Conservation (phyloP, 495 filamentous ascomycete species). For the Saxophila tyrrhenica region DNA sequence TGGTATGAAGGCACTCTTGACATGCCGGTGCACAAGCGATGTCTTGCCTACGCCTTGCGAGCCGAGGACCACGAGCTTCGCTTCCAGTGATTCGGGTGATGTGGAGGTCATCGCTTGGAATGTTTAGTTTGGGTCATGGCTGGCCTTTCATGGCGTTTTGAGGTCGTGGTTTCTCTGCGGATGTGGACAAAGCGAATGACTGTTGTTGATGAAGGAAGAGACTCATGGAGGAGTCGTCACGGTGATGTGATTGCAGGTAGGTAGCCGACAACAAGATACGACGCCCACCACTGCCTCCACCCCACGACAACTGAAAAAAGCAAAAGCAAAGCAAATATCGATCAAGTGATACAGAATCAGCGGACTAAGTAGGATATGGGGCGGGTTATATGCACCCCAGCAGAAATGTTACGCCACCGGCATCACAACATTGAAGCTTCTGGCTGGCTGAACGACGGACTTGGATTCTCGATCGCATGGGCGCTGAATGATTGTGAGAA, state of each 20-base stretch:
- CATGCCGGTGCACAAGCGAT: constrained; percentile 75
- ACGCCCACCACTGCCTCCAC: not conserved
- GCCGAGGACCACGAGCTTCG: constrained; percentile 81
- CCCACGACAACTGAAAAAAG: not conserved
- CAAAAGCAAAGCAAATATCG: not conserved
- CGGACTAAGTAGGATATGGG: not conserved
- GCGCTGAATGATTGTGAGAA: too few species aligned
- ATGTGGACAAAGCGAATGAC: too few species aligned
- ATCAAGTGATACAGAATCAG: not conserved
- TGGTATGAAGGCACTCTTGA: constrained; percentile 64
- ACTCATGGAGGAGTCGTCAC: too few species aligned
- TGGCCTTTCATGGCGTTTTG: too few species aligned
- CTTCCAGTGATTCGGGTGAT: constrained; percentile 13
- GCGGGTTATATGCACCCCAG: not conserved
- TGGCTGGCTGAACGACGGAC: too few species aligned
- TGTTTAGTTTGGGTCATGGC: not conserved
- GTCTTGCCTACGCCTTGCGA: constrained; percentile 92
- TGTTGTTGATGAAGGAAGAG: too few species aligned
- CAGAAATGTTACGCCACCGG: not conserved
- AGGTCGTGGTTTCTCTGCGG: too few species aligned
- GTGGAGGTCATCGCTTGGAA: not conserved
- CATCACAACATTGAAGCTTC: too few species aligned
- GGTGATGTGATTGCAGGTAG: not conserved
- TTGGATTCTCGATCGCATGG: too few species aligned
- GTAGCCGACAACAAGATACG: not conserved